Base-by-base conservation (phyloP, 2,329 filamentous ascomycete species). In the Aspergillus novoparasiticus region DNA sequence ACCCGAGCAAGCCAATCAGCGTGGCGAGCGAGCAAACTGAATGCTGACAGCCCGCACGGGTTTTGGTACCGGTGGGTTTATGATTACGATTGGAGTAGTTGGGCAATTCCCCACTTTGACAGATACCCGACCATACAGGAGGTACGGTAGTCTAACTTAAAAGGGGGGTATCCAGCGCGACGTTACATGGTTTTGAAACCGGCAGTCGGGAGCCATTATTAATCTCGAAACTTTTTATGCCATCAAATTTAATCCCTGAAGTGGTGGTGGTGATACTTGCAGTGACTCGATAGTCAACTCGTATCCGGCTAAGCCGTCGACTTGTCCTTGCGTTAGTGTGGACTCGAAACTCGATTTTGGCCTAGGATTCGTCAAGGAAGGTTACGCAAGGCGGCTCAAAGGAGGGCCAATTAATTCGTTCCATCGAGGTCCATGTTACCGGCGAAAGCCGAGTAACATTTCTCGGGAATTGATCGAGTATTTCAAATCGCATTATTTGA, bases 381-480 rank as follows among this genome's bases (percentile, higher is more conserved):
- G 58, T 60, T 50, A 63, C 56, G 61, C 62, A 59, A 55, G 59
- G 62, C 62, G 62, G 62, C 62, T 64, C 56, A 64, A 64, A 41
- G 57, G n/a, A 34, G 57, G 57, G 46, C 50, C 50, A 30, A 63
- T 54, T 51, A 32, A 51, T 51, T 51, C 28, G 48, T 51, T 51
- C 28, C 9, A 11, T 45, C 16, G 51, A 28, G 23, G 46, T 16
- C 9, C 3, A 28, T 46, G 54, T 59, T 56, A 58, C 59, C 62
- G 62, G 62, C 41, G 62, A 64, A 64, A 64, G 58, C 62, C 62
- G 62, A 64, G 55, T 51, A n/a, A 59, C 45, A 59, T 36, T 45
- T 28, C 21, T 51, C 30, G 23, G 34, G 32, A 41, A 10, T 46
- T 21, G 19, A 32, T 51, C 28, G 11, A 51, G 28, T 51, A 32